Percentiles rank a stretch among this genome's conserved stretches.
Conservation (phyloP, 331 rosid genomes). For the Prunus yedoensis region DNA sequence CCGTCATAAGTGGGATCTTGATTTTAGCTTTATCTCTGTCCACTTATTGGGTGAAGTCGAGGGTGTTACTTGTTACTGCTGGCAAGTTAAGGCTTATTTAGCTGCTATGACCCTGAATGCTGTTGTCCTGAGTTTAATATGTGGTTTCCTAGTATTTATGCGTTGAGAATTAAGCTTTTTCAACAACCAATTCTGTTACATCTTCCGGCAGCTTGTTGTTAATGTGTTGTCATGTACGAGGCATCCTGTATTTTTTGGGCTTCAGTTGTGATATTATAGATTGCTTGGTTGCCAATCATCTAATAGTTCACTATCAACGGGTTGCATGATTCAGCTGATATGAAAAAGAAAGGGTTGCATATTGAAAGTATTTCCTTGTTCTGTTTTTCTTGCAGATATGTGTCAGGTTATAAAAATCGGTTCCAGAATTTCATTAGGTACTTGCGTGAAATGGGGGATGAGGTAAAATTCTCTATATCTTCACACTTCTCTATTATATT, state of each 20-base stretch:
- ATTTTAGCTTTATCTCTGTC: background rate
- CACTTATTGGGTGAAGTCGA: background rate
- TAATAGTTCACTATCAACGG: no score
- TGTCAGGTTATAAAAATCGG: conserved; percentile 94
- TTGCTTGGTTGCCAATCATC: no score
- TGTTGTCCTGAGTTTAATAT: background rate
- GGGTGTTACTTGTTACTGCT: background rate
- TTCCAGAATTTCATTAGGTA: conserved; percentile 90
- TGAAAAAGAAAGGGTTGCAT: background rate
- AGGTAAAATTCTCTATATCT: conserved; percentile 46
- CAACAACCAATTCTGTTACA: no score
- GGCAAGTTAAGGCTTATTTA: background rate
- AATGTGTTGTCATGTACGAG: no score
- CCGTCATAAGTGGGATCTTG: background rate
- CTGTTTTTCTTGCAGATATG: conserved; percentile 61
- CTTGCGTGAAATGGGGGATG: conserved; percentile 99
- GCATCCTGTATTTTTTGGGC: no score
- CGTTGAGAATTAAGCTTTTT: no score
- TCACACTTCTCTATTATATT: background rate
- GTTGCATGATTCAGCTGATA: background rate
- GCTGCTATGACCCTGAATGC: background rate
- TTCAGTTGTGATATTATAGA: no score
- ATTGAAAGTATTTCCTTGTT: conserved; percentile 14
- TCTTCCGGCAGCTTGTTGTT: no score
- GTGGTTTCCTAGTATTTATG: background rate